Evolutionary conservation across 306 rosid species (phyloP).

Genomic region (Pueraria montana): DNA sequence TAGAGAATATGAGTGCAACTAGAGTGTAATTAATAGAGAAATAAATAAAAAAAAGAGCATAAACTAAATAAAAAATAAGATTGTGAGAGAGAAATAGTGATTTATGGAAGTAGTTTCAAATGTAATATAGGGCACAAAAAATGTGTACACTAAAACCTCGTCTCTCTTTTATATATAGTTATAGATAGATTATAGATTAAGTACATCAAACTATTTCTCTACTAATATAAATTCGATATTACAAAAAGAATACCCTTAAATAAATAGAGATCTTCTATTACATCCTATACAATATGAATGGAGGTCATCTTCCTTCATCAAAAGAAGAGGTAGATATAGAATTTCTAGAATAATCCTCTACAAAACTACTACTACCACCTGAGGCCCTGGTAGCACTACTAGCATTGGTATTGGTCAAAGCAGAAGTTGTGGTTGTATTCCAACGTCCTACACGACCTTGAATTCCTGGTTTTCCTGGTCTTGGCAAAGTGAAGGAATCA

Average conservation of each 20-base stretch:
- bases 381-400: slow-evolving; percentile 65
- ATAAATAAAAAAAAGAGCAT: no score
- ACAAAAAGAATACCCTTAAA: slow-evolving; percentile 29
- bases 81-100: no score
- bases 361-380: slow-evolving; percentile 59
- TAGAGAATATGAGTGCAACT: no score
- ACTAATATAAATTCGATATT: background rate
- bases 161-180: no score
- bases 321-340: slow-evolving; percentile 81
- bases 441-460: slow-evolving; percentile 80
- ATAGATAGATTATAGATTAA: no score
- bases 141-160: no score
- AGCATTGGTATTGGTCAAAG: slow-evolving; percentile 68
- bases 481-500: slow-evolving; percentile 80
- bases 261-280: slow-evolving; percentile 5
- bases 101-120: no score
- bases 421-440: slow-evolving; percentile 63
- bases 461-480: slow-evolving; percentile 81
- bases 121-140: no score
- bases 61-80: no score
- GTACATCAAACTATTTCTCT: background rate
- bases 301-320: slow-evolving; percentile 71
- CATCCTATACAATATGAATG: background rate
- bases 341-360: slow-evolving; percentile 83
- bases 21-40: no score